phyloP scores from a whole-genome alignment of 805 yeast species.

The Schwanniomyces vanrijiae region DNA sequence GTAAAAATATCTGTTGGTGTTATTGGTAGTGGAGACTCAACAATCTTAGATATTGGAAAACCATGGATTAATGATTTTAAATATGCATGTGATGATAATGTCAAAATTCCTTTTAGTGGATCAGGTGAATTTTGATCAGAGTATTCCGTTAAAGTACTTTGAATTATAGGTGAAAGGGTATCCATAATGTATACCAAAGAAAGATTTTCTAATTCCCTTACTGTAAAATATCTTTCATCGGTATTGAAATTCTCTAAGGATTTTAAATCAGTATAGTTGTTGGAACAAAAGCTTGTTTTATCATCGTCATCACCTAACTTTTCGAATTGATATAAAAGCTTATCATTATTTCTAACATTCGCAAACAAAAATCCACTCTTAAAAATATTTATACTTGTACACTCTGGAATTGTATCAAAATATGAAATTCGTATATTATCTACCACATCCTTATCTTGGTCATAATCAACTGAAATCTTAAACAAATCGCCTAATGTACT shows the following conservation, averaged over 20 bases:
- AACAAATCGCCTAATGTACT: conserved; percentile 71
- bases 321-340: conserved; percentile 74
- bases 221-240: conserved; percentile 8
- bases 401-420: conserved; percentile 73
- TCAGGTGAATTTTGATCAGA: conserved; percentile 8
- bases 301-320: conserved; percentile 64
- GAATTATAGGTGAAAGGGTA: conserved; percentile 53
- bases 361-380: conserved; percentile 77
- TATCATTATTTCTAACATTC: conserved; percentile 61
- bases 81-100: conserved; percentile 43
- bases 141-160: conserved; percentile 19
- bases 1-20: conserved; percentile 65
- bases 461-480: conserved; percentile 54
- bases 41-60: conserved; percentile 59
- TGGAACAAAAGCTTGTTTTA: conserved; percentile 12
- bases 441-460: conserved; percentile 43
- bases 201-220: conserved; percentile 52
- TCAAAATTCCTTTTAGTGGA: conserved; percentile 20
- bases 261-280: conserved; percentile 3
- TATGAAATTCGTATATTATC: conserved; percentile 53
- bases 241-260: conserved; percentile 1
- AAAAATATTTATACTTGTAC: conserved; percentile 57
- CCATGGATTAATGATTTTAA: conserved; percentile 57
- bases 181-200: conserved; percentile 53
- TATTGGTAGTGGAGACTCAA: conserved; percentile 71